phyloP scores from a whole-genome alignment of 1,139 yeast species.

The Meyerozyma athensensis region DNA sequence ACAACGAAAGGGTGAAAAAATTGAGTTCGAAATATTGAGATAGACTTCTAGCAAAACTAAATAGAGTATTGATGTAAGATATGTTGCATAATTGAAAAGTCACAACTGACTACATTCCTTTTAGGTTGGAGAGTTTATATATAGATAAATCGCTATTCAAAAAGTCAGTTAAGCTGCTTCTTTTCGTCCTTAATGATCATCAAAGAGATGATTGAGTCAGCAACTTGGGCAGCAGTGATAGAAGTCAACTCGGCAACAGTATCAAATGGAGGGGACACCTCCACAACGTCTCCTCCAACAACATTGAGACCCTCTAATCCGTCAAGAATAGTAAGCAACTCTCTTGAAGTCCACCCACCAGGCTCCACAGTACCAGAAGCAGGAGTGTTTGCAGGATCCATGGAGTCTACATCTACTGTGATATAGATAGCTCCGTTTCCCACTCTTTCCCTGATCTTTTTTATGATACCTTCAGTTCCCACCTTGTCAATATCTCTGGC shows the following conservation, averaged over 20 bases:
- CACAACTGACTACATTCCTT: too few relatives aligned
- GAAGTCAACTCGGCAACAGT: conserved; percentile 13
- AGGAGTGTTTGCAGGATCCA: conserved; percentile 13
- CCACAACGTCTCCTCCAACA: conserved; percentile 14
- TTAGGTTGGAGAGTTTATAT: too few relatives aligned
- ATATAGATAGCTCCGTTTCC: conserved; percentile 11
- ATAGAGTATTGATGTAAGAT: too few relatives aligned
- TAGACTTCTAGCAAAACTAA: too few relatives aligned
- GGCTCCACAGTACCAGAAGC: conserved; percentile 15
- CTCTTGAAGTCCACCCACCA: conserved; percentile 15
- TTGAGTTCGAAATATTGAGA: too few relatives aligned
- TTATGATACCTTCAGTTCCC: conserved; percentile 13
- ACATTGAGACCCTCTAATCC: conserved; percentile 13
- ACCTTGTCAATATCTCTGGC: conserved; percentile 14
- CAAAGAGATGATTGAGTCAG: conserved; percentile 10
- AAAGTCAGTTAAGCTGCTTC: too few relatives aligned
- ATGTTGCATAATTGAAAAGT: too few relatives aligned
- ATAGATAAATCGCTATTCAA: too few relatives aligned
- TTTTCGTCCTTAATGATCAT: conserved; percentile 9
- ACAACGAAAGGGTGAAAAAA: too few relatives aligned
- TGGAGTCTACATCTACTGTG: conserved; percentile 13
- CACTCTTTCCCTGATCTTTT: conserved; percentile 12
- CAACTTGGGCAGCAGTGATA: conserved; percentile 11
- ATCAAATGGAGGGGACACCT: conserved; percentile 13
- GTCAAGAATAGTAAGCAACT: conserved; percentile 11